Percentiles rank a stretch among this genome's conserved stretches.
Evolutionary conservation across 192 early-diverging fungal genomes (phyloP).

Genomic region (Spinellus fusiger): DNA sequence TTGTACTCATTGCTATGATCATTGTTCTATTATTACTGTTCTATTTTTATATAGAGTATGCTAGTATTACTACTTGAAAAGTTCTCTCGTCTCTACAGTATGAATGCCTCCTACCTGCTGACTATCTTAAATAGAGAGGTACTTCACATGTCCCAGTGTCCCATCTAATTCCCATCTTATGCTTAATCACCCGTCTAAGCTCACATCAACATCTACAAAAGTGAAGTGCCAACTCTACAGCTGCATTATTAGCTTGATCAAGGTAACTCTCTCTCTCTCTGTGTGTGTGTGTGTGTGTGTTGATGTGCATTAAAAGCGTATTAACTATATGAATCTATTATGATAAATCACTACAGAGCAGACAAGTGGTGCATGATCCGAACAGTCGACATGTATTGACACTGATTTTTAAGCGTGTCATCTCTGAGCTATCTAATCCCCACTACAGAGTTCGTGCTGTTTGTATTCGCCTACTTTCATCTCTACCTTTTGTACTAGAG

Average conservation of each 20-base stretch:
- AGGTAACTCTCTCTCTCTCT: no score
- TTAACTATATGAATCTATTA: neutral
- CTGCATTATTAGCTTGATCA: slow-evolving; percentile 11
- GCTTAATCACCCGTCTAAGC: neutral
- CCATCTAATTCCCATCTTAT: neutral
- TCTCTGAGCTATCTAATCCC: slow-evolving; percentile 37
- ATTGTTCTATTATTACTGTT: neutral
- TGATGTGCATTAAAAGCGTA: no score
- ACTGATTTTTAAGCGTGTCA: slow-evolving; percentile 26
- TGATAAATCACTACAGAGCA: neutral
- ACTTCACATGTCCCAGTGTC: neutral
- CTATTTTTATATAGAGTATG: slow-evolving; percentile 3
- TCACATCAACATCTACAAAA: slow-evolving; percentile 17
- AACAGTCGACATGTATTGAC: slow-evolving; percentile 16
- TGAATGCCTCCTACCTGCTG: neutral
- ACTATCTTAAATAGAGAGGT: slow-evolving; percentile 8
- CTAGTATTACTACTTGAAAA: slow-evolving; percentile 16
- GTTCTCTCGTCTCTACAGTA: neutral
- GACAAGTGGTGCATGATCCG: slow-evolving; percentile 4
- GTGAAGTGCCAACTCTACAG: slow-evolving; percentile 18
- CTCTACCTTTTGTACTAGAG: slow-evolving; percentile 31
- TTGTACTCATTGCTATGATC: neutral
- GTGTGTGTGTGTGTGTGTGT: no score
- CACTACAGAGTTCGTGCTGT: slow-evolving; percentile 44
- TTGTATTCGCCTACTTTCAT: slow-evolving; percentile 38